Evolutionary conservation across 208 protist genomes (phyloP).

Genomic region (Crithidia thermophila): DNA sequence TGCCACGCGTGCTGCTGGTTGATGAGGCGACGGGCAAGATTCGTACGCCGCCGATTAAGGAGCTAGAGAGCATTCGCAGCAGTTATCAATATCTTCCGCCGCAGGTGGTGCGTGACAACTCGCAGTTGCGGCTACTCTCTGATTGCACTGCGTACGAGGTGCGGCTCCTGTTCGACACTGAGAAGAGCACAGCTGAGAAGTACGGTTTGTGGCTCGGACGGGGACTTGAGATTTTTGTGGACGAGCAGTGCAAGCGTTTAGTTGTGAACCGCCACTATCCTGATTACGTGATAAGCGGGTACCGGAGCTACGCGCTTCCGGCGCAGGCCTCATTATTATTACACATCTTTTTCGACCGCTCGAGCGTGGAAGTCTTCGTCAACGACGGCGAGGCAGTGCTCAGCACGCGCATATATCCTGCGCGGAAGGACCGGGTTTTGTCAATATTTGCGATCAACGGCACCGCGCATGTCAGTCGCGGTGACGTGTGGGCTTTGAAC

Average conservation of each 20-base stretch:
- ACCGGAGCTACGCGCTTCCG: conserved; percentile 50
- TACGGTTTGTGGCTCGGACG: conserved; percentile 64
- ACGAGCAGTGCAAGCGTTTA: conserved; percentile 39
- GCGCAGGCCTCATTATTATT: conserved; percentile 26
- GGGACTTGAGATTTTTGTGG: conserved; percentile 54
- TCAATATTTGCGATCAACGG: conserved; percentile 48
- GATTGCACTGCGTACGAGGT: conserved; percentile 52
- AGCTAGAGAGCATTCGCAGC: conserved; percentile 43
- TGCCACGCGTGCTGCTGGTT: conserved; percentile 47
- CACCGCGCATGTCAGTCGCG: conserved; percentile 34
- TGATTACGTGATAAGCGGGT: conserved; percentile 53
- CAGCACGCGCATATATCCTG: conserved; percentile 56
- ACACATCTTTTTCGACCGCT: conserved; percentile 58
- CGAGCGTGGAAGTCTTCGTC: conserved; percentile 65
- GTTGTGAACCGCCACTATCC: conserved; percentile 63
- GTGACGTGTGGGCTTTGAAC: conserved; percentile 49
- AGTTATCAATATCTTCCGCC: conserved; percentile 32
- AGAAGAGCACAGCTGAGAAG: conserved; percentile 53
- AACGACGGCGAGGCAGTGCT: conserved; percentile 51
- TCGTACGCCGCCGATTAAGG: conserved; percentile 34
- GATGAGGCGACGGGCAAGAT: conserved; percentile 41
- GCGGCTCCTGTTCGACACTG: conserved; percentile 34
- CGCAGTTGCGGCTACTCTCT: conserved; percentile 33
- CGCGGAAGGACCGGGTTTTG: conserved; percentile 31
- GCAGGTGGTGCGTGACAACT: conserved; percentile 36